These are phyloP conservation scores for Penicillium diatomitis DNA, from an alignment of 495 filamentous ascomycete species.

Conservation along the genomic window DNA sequence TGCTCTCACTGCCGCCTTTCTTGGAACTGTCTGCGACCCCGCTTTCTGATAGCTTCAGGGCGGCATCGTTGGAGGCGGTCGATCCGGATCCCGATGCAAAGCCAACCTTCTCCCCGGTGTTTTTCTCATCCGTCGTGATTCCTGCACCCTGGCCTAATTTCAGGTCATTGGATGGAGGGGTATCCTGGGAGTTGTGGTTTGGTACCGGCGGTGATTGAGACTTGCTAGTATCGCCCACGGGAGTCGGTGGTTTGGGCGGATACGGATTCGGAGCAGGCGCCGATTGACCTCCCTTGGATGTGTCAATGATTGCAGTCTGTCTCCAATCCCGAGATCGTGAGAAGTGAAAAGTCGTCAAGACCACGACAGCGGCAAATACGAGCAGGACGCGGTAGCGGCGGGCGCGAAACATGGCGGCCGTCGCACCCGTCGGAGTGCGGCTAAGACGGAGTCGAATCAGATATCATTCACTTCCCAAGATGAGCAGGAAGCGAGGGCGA, in stretches of 20 bases:
- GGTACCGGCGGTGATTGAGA: slow-evolving; percentile 4
- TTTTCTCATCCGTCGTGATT: background rate
- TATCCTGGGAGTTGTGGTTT: slow-evolving; percentile 4
- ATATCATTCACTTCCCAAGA: background rate
- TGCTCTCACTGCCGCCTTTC: background rate
- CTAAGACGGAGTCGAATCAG: too few relatives aligned
- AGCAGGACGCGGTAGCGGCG: slow-evolving; percentile 70
- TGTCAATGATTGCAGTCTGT: slow-evolving; percentile 7
- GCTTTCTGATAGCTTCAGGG: background rate
- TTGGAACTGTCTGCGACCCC: background rate
- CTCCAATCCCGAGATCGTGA: slow-evolving; percentile 28
- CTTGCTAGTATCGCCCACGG: slow-evolving; percentile 6
- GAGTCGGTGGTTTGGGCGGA: background rate
- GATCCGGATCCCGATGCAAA: slow-evolving; percentile 1
- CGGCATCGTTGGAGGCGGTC: slow-evolving; percentile 1
- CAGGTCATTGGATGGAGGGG: background rate
- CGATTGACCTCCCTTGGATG: slow-evolving; percentile 1
- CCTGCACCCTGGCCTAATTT: background rate
- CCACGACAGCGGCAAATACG: slow-evolving; percentile 55
- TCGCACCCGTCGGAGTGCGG: background rate
- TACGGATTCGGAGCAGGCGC: background rate
- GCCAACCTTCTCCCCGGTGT: background rate
- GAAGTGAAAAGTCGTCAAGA: slow-evolving; percentile 60
- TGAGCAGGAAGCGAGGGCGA: background rate
- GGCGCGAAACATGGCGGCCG: slow-evolving; percentile 56